phyloP scores from a whole-genome alignment of 2,329 filamentous ascomycete genomes.

The Pyrenophora teres region DNA sequence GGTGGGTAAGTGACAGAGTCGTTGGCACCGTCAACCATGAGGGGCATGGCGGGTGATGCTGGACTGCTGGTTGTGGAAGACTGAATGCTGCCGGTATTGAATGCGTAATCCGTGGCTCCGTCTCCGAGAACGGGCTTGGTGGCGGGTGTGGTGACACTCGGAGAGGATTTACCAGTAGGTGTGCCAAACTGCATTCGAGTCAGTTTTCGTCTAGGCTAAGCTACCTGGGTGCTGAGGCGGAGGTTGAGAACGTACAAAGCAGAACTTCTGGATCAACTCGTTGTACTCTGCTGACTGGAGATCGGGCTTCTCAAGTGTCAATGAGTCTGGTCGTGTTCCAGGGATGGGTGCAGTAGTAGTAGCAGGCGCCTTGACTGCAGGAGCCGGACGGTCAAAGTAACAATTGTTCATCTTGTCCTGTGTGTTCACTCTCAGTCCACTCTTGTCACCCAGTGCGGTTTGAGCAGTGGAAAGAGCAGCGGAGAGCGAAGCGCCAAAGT shows the following conservation, averaged over 20 bases:
- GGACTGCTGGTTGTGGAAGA: slow-evolving; percentile 46
- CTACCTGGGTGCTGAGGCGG: slow-evolving; percentile 38
- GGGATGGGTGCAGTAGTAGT: slow-evolving; percentile 43
- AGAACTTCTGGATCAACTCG: slow-evolving; percentile 98
- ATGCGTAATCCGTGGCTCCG: slow-evolving; percentile 37
- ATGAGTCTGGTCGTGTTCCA: slow-evolving; percentile 57
- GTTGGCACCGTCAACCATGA: slow-evolving; percentile 48
- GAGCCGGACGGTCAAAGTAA: slow-evolving; percentile 49
- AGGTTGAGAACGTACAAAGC: slow-evolving; percentile 84
- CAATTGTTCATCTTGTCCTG: slow-evolving; percentile 25
- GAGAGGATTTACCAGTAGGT: slow-evolving; percentile 48
- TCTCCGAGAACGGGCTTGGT: slow-evolving; percentile 30
- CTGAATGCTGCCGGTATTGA: slow-evolving; percentile 38
- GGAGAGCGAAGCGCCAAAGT: slow-evolving; percentile 89
- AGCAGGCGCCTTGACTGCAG: slow-evolving; percentile 41
- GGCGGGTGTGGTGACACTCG: slow-evolving; percentile 35
- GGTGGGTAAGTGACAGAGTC: slow-evolving; percentile 40
- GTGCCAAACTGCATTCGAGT: slow-evolving; percentile 57
- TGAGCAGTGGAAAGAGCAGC: slow-evolving; percentile 80
- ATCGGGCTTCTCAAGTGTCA: slow-evolving; percentile 65
- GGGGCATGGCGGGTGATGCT: slow-evolving; percentile 40
- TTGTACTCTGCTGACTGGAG: slow-evolving; percentile 90
- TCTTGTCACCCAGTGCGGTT: slow-evolving; percentile 63
- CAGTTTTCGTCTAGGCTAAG: slow-evolving; percentile 47
- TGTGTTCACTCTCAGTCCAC: slow-evolving; percentile 49